phyloP scores from a whole-genome alignment of 2,329 filamentous ascomycete genomes.

The Dothideomycetes sp. region DNA sequence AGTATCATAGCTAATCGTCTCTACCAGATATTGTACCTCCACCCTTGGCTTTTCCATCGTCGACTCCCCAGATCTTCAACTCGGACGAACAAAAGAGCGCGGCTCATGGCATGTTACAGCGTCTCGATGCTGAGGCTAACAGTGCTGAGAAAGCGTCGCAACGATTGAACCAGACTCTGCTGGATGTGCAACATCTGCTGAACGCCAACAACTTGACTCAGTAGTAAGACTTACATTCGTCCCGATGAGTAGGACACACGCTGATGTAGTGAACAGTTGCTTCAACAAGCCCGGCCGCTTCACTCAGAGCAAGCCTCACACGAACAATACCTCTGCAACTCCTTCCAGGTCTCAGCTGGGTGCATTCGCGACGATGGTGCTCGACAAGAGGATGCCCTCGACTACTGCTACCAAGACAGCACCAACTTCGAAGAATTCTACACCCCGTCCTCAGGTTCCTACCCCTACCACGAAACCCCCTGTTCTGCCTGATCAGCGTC shows the following conservation, averaged over 20 bases:
- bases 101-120: constrained; percentile 49
- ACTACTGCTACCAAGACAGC: neutral
- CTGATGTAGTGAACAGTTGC: constrained; percentile 5
- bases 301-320: constrained; percentile 3
- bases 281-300: constrained; percentile 13
- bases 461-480: neutral
- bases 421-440: constrained; percentile 5
- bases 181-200: constrained; percentile 66
- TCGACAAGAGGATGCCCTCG: constrained; percentile 28
- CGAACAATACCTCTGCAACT: constrained; percentile 2
- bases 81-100: constrained; percentile 38
- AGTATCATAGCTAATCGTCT: constrained; percentile 13
- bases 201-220: constrained; percentile 61
- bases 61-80: constrained; percentile 29
- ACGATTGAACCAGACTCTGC: constrained; percentile 60
- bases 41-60: constrained; percentile 33
- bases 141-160: constrained; percentile 51
- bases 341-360: constrained; percentile 30
- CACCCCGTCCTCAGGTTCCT: neutral
- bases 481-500: neutral
- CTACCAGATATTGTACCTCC: constrained; percentile 38
- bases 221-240: constrained; percentile 43
- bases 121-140: constrained; percentile 61
- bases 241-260: constrained; percentile 13
- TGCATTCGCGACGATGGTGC: constrained; percentile 46